Conservation (phyloP, 495 filamentous ascomycete species). For the Aspergillus coremiiformis region DNA sequence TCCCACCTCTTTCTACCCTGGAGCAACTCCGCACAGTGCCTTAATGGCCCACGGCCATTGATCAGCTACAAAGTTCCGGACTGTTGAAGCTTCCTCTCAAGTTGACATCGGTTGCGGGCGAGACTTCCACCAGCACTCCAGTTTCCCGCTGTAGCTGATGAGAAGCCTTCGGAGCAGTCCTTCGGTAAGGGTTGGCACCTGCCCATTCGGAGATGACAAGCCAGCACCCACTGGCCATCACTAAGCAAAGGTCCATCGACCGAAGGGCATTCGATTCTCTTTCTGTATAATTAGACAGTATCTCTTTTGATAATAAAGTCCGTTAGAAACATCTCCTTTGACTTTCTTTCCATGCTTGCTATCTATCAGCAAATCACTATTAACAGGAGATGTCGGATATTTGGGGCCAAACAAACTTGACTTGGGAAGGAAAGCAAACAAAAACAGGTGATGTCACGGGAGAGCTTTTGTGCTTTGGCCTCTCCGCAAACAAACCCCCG, state of each 20-base stretch:
- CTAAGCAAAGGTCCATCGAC: neutral
- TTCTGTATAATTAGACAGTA: neutral
- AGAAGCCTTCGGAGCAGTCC: neutral
- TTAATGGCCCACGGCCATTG: slow-evolving; percentile 5
- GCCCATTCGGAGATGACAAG: neutral
- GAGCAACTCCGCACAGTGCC: slow-evolving; percentile 31
- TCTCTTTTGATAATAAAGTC: neutral
- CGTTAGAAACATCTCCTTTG: neutral
- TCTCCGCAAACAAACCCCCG: slow-evolving; percentile 1
- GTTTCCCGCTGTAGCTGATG: neutral
- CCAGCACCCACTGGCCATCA: neutral
- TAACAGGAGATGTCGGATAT: no score
- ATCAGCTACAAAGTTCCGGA: neutral
- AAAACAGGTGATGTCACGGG: slow-evolving; percentile 7
- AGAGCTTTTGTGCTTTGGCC: slow-evolving; percentile 6
- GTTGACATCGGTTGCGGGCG: neutral
- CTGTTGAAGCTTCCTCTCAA: neutral
- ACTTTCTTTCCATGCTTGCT: no score
- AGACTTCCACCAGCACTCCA: neutral
- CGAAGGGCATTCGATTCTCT: neutral
- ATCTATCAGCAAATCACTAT: no score
- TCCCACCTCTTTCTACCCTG: slow-evolving; percentile 48
- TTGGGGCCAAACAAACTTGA: no score
- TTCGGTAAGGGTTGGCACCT: neutral
- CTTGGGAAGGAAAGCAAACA: neutral